A percentile compares a stretch with the other conserved stretches of the same genome.
phyloP scores from a whole-genome alignment of 1,284 basidiomycete species.

The Rhodotorula sp. region DNA sequence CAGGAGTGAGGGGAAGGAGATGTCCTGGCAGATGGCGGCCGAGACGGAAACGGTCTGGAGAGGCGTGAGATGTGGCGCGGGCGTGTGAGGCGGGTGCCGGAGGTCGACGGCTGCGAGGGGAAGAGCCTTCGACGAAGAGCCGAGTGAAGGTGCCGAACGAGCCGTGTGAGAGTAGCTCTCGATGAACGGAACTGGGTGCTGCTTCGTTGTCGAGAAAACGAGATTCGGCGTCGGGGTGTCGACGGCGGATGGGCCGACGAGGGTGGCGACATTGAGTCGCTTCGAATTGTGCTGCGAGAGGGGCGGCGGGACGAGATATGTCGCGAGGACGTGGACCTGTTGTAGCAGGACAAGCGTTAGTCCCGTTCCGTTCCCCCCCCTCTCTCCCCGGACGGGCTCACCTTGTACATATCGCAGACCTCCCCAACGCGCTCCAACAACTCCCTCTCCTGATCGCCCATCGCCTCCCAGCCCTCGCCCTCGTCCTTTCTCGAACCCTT shows the following conservation, averaged over 20 bases:
- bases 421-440: conserved; percentile 11
- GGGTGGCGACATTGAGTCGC: conserved; percentile 22
- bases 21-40: conserved; percentile 28
- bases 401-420: conserved; percentile 18
- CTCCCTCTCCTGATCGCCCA: conserved; percentile 15
- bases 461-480: conserved; percentile 12
- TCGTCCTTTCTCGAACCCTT: not conserved
- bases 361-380: no score
- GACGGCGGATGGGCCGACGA: conserved; percentile 16
- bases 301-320: conserved; percentile 19
- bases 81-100: not conserved
- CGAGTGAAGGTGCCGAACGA: not conserved
- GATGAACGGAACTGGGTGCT: conserved; percentile 31
- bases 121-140: not conserved
- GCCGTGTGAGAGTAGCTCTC: conserved; percentile 20
- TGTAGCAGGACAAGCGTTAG: rapidly evolving
- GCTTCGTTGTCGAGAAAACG: conserved; percentile 29
- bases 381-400: not conserved
- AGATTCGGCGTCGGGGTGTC: not conserved
- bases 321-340: conserved; percentile 29
- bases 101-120: conserved; percentile 13
- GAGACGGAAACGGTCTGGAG: conserved; percentile 10
- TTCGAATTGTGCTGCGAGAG: not conserved
- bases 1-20: conserved; percentile 15
- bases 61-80: conserved; percentile 6